phyloP scores from a whole-genome alignment of 2,329 filamentous ascomycete genomes.

The Tolypocladium amazonense region DNA sequence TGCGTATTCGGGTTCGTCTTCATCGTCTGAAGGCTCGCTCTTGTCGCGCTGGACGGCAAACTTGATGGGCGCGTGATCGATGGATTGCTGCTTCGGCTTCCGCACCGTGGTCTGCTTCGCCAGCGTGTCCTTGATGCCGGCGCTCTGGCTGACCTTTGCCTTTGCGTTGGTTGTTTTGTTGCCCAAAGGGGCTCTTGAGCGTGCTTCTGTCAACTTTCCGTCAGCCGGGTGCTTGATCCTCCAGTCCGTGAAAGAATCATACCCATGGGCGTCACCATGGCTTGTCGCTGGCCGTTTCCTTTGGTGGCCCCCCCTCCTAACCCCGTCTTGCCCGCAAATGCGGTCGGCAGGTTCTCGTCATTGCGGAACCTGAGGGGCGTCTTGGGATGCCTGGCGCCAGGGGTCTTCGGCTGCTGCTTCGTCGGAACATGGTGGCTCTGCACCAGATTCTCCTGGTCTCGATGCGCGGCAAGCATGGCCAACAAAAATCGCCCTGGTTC shows the following conservation, averaged over 20 bases:
- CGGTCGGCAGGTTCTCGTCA: constrained; percentile 62
- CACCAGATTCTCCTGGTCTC: constrained; percentile 82
- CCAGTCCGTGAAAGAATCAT: constrained; percentile 15
- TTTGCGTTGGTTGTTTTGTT: constrained; percentile 97
- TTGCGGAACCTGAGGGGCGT: constrained; percentile 73
- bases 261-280: constrained; percentile 74
- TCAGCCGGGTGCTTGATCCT: constrained; percentile 2
- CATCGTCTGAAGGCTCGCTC: constrained; percentile 30
- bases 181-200: constrained; percentile 70
- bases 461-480: constrained; percentile 63
- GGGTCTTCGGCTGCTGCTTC: constrained; percentile 77
- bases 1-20: constrained; percentile 82
- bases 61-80: constrained; percentile 44
- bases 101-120: constrained; percentile 48
- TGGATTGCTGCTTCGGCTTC: constrained; percentile 45
- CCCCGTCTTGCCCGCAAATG: constrained; percentile 27
- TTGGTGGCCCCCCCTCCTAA: constrained; percentile 43
- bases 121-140: constrained; percentile 51
- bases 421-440: constrained; percentile 62
- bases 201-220: constrained; percentile 18
- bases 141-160: constrained; percentile 54
- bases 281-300: constrained; percentile 34
- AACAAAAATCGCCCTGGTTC: not conserved
- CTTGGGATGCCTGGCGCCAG: constrained; percentile 64
- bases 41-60: constrained; percentile 50